Evolutionary conservation across 176 grass and related monocot genomes (phyloP).

Genomic region (Microstegium vimineum): DNA sequence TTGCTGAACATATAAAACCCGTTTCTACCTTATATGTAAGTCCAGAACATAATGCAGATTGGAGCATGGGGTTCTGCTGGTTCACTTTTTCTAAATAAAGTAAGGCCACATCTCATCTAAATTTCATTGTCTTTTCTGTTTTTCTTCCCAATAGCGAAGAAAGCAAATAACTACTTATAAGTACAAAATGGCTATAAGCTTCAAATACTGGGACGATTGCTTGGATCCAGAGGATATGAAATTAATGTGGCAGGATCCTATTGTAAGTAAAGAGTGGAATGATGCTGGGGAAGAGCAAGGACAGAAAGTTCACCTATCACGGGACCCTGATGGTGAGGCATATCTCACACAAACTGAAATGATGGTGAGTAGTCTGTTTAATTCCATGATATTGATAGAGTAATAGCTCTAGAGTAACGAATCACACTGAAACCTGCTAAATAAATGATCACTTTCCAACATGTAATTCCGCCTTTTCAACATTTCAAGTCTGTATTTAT

Average conservation of each 20-base stretch:
- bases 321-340: slow-evolving; percentile 84
- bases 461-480: not conserved
- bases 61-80: not conserved
- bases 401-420: not conserved
- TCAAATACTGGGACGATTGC: slow-evolving; percentile 95
- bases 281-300: slow-evolving; percentile 72
- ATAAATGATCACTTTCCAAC: slow-evolving; percentile 2
- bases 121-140: not conserved
- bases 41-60: not conserved
- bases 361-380: slow-evolving; percentile 46
- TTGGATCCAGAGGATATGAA: slow-evolving; percentile 73
- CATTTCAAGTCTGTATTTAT: not conserved
- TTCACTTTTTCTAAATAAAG: slow-evolving; percentile 2
- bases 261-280: slow-evolving; percentile 83
- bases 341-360: slow-evolving; percentile 95
- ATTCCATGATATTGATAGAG: not conserved
- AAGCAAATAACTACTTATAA: slow-evolving; percentile 9
- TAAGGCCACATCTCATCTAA: not conserved
- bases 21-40: not conserved
- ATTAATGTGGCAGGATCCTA: slow-evolving; percentile 72
- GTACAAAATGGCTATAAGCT: slow-evolving; percentile 70
- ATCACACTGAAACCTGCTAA: not conserved
- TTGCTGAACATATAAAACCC: not conserved
- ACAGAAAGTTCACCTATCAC: slow-evolving; percentile 84
- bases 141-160: not conserved